phyloP scores from a whole-genome alignment of 768 basidiomycete species.

The Lactifluus rugatus region DNA sequence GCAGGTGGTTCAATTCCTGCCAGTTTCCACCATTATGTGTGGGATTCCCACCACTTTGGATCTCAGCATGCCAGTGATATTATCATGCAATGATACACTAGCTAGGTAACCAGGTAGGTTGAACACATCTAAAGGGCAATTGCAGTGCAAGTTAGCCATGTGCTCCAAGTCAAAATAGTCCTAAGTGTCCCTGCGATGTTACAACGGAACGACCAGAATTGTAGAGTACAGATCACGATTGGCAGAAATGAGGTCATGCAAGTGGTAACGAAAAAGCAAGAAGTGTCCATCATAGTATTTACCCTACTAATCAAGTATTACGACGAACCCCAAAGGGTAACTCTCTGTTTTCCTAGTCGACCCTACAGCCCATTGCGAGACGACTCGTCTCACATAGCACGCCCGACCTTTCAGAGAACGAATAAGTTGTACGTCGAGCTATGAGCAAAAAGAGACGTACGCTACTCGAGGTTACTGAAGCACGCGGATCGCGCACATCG shows the following conservation, averaged over 20 bases:
- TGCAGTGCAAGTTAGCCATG: no score
- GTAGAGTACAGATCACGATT: not conserved
- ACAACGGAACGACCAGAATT: not conserved
- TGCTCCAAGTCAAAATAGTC: no score
- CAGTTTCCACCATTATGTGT: no score
- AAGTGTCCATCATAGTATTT: not conserved
- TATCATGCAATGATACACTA: no score
- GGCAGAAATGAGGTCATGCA: not conserved
- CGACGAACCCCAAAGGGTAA: not conserved
- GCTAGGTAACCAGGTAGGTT: no score
- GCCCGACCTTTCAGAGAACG: conserved; percentile 36
- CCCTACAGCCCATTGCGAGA: not conserved
- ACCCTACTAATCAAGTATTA: not conserved
- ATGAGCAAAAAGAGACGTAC: not conserved
- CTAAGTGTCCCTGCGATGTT: not conserved
- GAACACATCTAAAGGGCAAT: no score
- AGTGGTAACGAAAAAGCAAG: not conserved
- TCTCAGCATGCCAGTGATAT: no score
- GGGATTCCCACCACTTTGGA: no score
- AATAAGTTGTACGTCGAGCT: not conserved
- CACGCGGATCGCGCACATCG: not conserved
- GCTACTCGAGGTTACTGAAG: not conserved
- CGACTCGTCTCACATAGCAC: conserved; percentile 28
- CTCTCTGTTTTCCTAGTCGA: not conserved
- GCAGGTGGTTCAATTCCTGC: no score